Percentiles rank a stretch among this genome's conserved stretches.
Evolutionary conservation across 768 basidiomycete species (phyloP).

Genomic region (Russula sp.): DNA sequence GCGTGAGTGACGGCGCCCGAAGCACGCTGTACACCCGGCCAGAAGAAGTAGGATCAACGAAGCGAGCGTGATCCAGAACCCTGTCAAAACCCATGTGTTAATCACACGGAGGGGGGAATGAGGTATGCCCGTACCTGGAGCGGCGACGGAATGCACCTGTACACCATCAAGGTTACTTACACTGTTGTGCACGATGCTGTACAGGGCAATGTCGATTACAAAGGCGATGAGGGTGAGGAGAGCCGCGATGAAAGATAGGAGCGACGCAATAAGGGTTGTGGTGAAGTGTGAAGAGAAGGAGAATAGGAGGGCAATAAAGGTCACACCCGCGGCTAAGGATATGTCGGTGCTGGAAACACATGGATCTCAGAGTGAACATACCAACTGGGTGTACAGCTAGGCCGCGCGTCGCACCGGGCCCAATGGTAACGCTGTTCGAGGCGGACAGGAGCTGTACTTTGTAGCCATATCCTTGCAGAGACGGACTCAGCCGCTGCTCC

Average conservation of each 20-base stretch:
- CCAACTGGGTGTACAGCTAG: slow-evolving; percentile 73
- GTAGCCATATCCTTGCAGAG: slow-evolving; percentile 52
- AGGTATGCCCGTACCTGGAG: slow-evolving; percentile 47
- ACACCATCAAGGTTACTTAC: slow-evolving; percentile 45
- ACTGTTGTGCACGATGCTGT: slow-evolving; percentile 52
- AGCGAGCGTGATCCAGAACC: slow-evolving; percentile 21
- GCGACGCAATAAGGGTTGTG: slow-evolving; percentile 38
- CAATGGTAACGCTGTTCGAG: slow-evolving; percentile 38
- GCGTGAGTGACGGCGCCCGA: slow-evolving; percentile 21
- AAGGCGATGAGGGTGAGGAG: slow-evolving; percentile 65
- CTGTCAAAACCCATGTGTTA: not conserved
- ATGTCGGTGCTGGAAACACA: not conserved
- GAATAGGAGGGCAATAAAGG: slow-evolving; percentile 57
- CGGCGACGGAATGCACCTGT: slow-evolving; percentile 46
- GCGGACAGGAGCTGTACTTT: slow-evolving; percentile 37
- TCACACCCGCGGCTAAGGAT: slow-evolving; percentile 42
- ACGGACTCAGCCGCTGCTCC: slow-evolving; percentile 1
- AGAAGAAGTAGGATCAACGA: slow-evolving; percentile 21
- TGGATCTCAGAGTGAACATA: slow-evolving; percentile 26
- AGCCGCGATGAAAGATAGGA: slow-evolving; percentile 62
- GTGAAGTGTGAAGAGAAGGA: slow-evolving; percentile 54
- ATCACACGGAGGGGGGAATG: not conserved
- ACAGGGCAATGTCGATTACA: slow-evolving; percentile 71
- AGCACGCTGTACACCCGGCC: slow-evolving; percentile 5
- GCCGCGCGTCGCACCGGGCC: slow-evolving; percentile 62